phyloP scores from a whole-genome alignment of 306 rosid species.

The Trifolium repens region DNA sequence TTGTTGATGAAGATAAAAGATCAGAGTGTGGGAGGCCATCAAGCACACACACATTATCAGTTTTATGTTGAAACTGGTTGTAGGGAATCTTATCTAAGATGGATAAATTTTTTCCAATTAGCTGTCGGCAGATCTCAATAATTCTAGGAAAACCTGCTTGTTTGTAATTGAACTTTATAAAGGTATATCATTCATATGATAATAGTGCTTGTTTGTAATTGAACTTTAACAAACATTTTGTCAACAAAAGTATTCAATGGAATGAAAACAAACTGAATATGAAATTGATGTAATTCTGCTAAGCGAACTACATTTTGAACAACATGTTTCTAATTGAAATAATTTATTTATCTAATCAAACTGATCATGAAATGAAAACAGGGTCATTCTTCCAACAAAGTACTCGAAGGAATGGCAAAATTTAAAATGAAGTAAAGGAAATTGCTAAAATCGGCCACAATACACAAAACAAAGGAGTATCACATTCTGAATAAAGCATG shows the following conservation, averaged over 20 bases:
- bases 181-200: neutral
- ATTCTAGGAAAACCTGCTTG: slow-evolving; percentile 60
- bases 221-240: neutral
- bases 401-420: slow-evolving; percentile 16
- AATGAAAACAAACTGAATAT: neutral
- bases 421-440: slow-evolving; percentile 15
- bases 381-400: slow-evolving; percentile 14
- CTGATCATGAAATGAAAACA: neutral
- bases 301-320: neutral
- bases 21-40: slow-evolving; percentile 58
- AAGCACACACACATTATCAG: slow-evolving; percentile 41
- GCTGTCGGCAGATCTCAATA: slow-evolving; percentile 63
- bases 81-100: slow-evolving; percentile 59
- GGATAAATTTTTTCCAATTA: slow-evolving; percentile 58
- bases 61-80: slow-evolving; percentile 58
- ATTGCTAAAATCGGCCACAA: neutral
- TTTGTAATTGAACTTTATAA: neutral
- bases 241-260: slow-evolving; percentile 5
- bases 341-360: neutral
- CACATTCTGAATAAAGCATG: neutral
- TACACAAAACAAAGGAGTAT: slow-evolving; percentile 14
- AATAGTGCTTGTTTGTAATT: neutral
- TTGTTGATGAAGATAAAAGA: slow-evolving; percentile 70
- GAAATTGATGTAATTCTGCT: neutral
- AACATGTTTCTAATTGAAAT: neutral